Conservation (phyloP, 169 alveolate genomes). For the Plasmodium berghei region DNA sequence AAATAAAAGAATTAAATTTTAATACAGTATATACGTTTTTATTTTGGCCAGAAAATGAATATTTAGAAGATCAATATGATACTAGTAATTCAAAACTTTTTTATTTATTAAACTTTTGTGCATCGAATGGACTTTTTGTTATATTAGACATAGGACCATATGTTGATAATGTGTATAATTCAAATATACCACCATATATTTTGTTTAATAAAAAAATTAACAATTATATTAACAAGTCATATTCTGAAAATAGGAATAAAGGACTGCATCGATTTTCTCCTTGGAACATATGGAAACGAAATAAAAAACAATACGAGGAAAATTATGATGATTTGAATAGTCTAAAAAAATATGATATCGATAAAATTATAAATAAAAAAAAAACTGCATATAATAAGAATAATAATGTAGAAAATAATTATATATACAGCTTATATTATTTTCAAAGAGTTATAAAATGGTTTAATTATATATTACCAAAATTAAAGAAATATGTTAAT, state of each 20-base stretch:
- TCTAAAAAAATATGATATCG: constrained; percentile 15
- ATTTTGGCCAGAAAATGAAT: constrained; percentile 77
- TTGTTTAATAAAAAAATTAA: constrained; percentile 46
- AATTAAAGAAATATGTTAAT: constrained; percentile 42
- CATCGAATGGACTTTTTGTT: constrained; percentile 75
- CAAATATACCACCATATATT: constrained; percentile 71
- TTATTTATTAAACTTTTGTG: constrained; percentile 67
- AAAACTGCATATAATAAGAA: constrained; percentile 13
- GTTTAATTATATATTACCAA: constrained; percentile 71
- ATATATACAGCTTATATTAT: constrained; percentile 40
- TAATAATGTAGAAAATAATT: constrained; percentile 4
- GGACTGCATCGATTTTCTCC: neutral
- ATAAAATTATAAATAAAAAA: constrained; percentile 17
- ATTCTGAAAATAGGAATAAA: constrained; percentile 6
- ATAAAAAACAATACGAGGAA: neutral
- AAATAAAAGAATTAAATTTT: constrained; percentile 72
- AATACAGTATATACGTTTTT: constrained; percentile 75
- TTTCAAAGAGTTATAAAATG: constrained; percentile 65
- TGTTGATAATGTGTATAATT: constrained; percentile 51
- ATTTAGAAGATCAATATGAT: constrained; percentile 69
- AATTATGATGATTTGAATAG: neutral
- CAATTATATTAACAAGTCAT: constrained; percentile 28
- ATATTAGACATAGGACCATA: constrained; percentile 74
- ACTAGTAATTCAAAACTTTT: constrained; percentile 56
- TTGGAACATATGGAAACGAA: constrained; percentile 7